Evolutionary conservation across 306 rosid genomes (phyloP).

Genomic region (Crotalaria pallida): DNA sequence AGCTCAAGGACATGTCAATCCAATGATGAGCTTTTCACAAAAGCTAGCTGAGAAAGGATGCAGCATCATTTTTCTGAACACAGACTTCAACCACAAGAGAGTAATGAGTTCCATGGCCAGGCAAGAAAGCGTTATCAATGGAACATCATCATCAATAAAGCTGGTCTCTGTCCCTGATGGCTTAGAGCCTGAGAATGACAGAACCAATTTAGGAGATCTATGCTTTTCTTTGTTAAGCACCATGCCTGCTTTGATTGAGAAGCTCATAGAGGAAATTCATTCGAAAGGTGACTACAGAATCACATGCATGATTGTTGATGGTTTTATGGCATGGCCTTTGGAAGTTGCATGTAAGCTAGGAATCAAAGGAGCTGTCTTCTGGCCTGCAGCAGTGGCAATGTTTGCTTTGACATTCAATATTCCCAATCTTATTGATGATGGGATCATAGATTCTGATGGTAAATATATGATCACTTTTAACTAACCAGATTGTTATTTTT

Average conservation of each 20-base stretch:
- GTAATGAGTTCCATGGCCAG: neutral
- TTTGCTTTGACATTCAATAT: neutral
- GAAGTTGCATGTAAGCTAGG: neutral
- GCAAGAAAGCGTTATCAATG: neutral
- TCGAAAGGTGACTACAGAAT: neutral
- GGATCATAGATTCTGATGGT: constrained; percentile 25
- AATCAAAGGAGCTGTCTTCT: neutral
- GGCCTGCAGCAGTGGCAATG: neutral
- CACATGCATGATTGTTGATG: neutral
- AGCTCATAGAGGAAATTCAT: constrained; percentile 12
- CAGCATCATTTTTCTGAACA: constrained; percentile 28
- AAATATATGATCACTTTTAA: neutral
- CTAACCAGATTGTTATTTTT: neutral
- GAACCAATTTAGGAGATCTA: neutral
- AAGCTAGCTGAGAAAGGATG: too few species aligned
- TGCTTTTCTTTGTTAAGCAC: neutral
- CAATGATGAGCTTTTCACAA: too few species aligned
- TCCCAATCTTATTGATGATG: constrained; percentile 27
- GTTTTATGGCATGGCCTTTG: neutral
- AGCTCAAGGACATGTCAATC: too few species aligned
- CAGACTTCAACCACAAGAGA: constrained; percentile 10
- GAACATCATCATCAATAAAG: neutral
- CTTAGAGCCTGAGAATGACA: constrained; percentile 10
- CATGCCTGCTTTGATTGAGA: constrained; percentile 31
- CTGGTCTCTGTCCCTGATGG: constrained; percentile 26